phyloP scores from a whole-genome alignment of 176 grass and related monocot genomes.

The Bothriochloa decipiens region DNA sequence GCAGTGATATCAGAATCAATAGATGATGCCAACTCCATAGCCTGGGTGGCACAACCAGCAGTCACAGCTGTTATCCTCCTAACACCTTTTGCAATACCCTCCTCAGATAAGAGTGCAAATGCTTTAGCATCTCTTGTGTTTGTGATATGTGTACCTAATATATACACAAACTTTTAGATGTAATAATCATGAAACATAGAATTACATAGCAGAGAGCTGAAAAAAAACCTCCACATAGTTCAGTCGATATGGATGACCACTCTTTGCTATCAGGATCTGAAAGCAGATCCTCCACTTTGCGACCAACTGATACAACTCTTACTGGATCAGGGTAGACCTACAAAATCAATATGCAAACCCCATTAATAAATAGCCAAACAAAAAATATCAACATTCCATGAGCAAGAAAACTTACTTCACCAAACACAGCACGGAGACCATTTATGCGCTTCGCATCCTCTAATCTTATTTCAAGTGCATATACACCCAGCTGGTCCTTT shows the following conservation, averaged over 20 bases:
- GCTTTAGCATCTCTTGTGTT: conserved; percentile 83
- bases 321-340: conserved; percentile 93
- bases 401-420: conserved; percentile 61
- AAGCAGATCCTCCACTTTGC: conserved; percentile 79
- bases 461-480: conserved; percentile 73
- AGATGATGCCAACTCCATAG: conserved; percentile 67
- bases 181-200: conserved; percentile 8
- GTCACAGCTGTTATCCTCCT: conserved; percentile 93
- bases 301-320: conserved; percentile 86
- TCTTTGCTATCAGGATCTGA: conserved; percentile 73
- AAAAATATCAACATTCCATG: neutral
- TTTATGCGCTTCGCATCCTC: conserved; percentile 68
- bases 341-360: neutral
- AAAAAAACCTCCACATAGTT: conserved; percentile 86
- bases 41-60: conserved; percentile 62
- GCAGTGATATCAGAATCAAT: conserved; percentile 63
- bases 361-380: neutral
- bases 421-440: conserved; percentile 88
- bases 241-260: conserved; percentile 87
- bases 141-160: conserved; percentile 82
- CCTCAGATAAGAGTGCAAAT: conserved; percentile 87
- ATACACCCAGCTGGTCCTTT: conserved; percentile 79
- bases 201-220: neutral
- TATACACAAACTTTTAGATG: conserved; percentile 27
- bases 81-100: conserved; percentile 95